Evolutionary conservation across 768 basidiomycete genomes (phyloP), one percentile per base, ranked within the genome.

Genomic region (Naganishia onofrii): DNA sequence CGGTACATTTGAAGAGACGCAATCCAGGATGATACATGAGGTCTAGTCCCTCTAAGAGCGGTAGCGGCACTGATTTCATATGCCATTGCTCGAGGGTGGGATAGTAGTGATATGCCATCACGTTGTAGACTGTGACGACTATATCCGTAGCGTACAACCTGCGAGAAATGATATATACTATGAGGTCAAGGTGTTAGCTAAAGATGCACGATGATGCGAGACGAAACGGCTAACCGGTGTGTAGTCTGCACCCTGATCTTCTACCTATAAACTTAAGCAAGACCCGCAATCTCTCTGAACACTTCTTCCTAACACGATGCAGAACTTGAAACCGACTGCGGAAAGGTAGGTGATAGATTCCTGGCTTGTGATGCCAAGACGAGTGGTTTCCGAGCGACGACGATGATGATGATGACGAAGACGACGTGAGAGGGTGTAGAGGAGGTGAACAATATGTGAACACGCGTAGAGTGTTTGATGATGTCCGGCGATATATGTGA

Each of bases 51-150:
- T 58, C 57, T 2, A 58, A 34, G 9, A 58, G 34, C 8, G 57
- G 57, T 5, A 58, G 21, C 4, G 57, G 57, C 9, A 58, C 57
- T 17, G 57, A 58, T 17, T 36, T 31, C 57, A 58, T 58, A 23
- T 36, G 21, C 57, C 57, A 58, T 38, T 58, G 57, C 23, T 31
- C 34, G 6, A n/a, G 2, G 8, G 57, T 58, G 3, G 57, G 57
- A n/a, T 58, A 58, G 19, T 9, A 34, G 13, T 58, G 57, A 31
- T 58, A 58, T 31, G 57, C 57, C 57, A 58, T 58, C 34, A 34
- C 19, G 54, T 3, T 31, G 54, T 53, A 15, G 7, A 3, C 4
- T 17, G 7, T 51, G 48, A 51, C 23, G 48, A n/a, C 7, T 23
- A n/a, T 51, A 23, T n/a, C 1, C 3, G 48, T 51, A 51, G 48